Evolutionary conservation across 2,329 filamentous ascomycete species (phyloP).

Genomic region (Monilinia polystroma): DNA sequence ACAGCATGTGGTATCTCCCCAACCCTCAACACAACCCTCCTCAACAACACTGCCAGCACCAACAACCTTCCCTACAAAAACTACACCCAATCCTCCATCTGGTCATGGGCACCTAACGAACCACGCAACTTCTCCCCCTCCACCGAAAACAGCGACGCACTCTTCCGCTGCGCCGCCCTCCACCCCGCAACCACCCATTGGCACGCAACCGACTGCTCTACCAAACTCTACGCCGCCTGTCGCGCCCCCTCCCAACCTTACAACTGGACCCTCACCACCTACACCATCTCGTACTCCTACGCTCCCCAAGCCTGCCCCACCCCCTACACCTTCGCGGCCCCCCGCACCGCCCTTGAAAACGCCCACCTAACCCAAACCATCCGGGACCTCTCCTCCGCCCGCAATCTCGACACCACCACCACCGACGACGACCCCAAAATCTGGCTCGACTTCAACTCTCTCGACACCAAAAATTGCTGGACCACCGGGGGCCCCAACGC

Average conservation of each 20-base stretch:
- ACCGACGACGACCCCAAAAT: slow-evolving; percentile 41
- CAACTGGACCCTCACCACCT: slow-evolving; percentile 53
- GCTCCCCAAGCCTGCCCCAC: slow-evolving; percentile 49
- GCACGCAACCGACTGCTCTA: slow-evolving; percentile 55
- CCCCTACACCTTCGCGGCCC: slow-evolving; percentile 53
- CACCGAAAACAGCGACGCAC: slow-evolving; percentile 34
- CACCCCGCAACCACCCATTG: slow-evolving; percentile 52
- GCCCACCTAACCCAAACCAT: slow-evolving; percentile 48
- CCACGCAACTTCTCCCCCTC: slow-evolving; percentile 49
- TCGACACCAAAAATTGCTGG: slow-evolving; percentile 60
- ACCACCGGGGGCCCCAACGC: slow-evolving; percentile 54
- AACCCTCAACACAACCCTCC: slow-evolving; percentile 55
- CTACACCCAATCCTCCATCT: slow-evolving; percentile 51
- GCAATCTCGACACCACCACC: slow-evolving; percentile 24
- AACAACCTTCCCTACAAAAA: slow-evolving; percentile 50
- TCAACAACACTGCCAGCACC: slow-evolving; percentile 50
- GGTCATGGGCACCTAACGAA: slow-evolving; percentile 60
- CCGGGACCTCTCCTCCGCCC: background rate
- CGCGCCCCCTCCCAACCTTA: slow-evolving; percentile 55
- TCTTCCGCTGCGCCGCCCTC: slow-evolving; percentile 54
- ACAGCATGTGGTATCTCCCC: slow-evolving; percentile 61
- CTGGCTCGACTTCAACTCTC: slow-evolving; percentile 62
- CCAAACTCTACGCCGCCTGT: slow-evolving; percentile 54
- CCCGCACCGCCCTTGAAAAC: slow-evolving; percentile 63
- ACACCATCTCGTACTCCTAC: slow-evolving; percentile 45